A percentile compares a stretch with the other conserved stretches of the same genome.
phyloP scores from a whole-genome alignment of 768 basidiomycete genomes.

The Rhodosporidiobolus odoratus region DNA sequence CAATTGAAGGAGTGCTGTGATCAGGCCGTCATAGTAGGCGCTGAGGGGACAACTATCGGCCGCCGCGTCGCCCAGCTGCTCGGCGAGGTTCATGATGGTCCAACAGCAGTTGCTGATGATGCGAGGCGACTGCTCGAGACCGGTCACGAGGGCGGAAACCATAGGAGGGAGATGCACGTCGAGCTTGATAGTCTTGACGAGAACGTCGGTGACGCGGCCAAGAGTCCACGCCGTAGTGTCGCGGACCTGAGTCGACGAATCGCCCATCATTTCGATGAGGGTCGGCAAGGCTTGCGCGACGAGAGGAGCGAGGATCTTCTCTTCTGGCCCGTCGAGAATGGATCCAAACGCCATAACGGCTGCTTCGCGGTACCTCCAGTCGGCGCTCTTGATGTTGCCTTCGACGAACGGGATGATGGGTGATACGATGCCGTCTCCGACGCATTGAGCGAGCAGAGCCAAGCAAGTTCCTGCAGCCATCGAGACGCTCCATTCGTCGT shows the following conservation, averaged over 20 bases:
- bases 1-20: slow-evolving; percentile 73
- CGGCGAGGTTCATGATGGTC: slow-evolving; percentile 90
- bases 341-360: slow-evolving; percentile 98
- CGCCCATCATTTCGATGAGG: slow-evolving; percentile 77
- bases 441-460: slow-evolving; percentile 77
- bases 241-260: slow-evolving; percentile 76
- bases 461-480: slow-evolving; percentile 96
- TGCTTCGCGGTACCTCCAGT: slow-evolving; percentile 95
- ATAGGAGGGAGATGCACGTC: slow-evolving; percentile 80
- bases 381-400: slow-evolving; percentile 79
- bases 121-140: slow-evolving; percentile 71
- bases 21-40: slow-evolving; percentile 80
- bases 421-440: slow-evolving; percentile 82
- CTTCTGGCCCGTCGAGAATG: slow-evolving; percentile 93
- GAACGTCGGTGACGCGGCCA: slow-evolving; percentile 84
- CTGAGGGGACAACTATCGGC: slow-evolving; percentile 67
- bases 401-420: slow-evolving; percentile 97
- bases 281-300: slow-evolving; percentile 90
- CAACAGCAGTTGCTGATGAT: slow-evolving; percentile 93
- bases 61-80: slow-evolving; percentile 71
- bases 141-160: slow-evolving; percentile 72
- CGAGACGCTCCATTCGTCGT: slow-evolving; percentile 97
- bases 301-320: slow-evolving; percentile 75
- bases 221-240: slow-evolving; percentile 98
- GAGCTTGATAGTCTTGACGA: slow-evolving; percentile 71